Base-by-base conservation (phyloP, 2,329 filamentous ascomycete species). In the Microcera coccophila region DNA sequence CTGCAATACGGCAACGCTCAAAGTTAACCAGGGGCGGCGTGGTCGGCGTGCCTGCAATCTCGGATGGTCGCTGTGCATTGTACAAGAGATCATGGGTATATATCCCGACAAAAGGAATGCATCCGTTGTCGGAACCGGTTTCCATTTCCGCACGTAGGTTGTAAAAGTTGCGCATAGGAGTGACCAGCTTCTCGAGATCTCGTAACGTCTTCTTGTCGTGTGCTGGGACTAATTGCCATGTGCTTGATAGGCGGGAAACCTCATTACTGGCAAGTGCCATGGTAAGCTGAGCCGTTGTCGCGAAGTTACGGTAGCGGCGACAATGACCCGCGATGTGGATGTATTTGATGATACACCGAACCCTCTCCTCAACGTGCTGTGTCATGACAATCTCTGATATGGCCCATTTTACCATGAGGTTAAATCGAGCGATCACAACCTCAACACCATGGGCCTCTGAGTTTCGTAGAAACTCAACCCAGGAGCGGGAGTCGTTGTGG, bases 341-440 rank as follows among this genome's bases (percentile, higher is more conserved):
- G 61, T 78, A 85, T 64, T 93, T 91, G 64, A 86, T 82, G 49
- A 93, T 80, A 61, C 84, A 88, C 28, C 82, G 74, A 17, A 85
- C 85, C 39, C 87, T 77, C 65, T 93, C 87, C 47, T 84, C 79
- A 10, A 84, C 66, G 42, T 82, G 71, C 50, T 84, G 78, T 0
- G 86, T 93, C 36, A 93, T 73, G 8, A 93, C 77, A 51, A 86
- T 79, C 63, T 91, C 85, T 1, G 87, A 91, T 20, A 90, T 78
- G 20, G 81, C 84, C 87, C 87, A 93, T 63, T 91, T 91, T 48
- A 90, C 87, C 70, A 91, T 86, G 50, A 93, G 79, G 63, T 93
- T 93, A 71, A 93, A 93, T 37, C 87, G 83, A 8, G 87, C 85
- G 62, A 91, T 87, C 36, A 90, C 86, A 17, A 93, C 84, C 59